phyloP scores from a whole-genome alignment of 257 asterid species.

The Fraxinus quadrangulata region DNA sequence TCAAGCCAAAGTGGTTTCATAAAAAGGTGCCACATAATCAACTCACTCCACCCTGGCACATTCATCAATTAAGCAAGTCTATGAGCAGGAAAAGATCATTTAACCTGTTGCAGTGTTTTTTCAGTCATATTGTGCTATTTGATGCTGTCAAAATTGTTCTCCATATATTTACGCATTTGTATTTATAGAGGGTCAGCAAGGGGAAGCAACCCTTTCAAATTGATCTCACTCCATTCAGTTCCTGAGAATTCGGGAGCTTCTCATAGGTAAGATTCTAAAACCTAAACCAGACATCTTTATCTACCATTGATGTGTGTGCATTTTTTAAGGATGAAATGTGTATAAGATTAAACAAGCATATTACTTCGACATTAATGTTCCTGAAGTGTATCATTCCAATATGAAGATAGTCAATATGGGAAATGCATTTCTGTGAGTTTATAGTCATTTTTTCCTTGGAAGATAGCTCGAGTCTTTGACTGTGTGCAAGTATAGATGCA shows the following conservation, averaged over 20 bases:
- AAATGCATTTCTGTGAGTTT: background rate
- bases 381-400: background rate
- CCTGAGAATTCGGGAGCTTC: conserved; percentile 30
- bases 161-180: conserved; percentile 3
- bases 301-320: background rate
- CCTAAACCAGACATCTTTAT: background rate
- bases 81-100: background rate
- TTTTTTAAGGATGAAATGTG: background rate
- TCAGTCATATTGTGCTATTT: background rate
- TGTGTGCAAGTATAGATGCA: background rate
- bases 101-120: background rate
- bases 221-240: conserved; percentile 75
- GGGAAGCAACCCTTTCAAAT: conserved; percentile 75
- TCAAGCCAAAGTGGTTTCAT: background rate
- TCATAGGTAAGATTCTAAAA: conserved; percentile 19
- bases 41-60: background rate
- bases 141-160: background rate
- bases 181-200: conserved; percentile 76
- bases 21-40: background rate
- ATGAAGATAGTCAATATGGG: background rate
- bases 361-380: background rate
- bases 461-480: background rate
- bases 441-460: background rate
- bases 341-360: background rate
- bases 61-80: background rate